Conservation (phyloP, 2,329 filamentous ascomycete genomes). For the Aspergillus sp. region DNA sequence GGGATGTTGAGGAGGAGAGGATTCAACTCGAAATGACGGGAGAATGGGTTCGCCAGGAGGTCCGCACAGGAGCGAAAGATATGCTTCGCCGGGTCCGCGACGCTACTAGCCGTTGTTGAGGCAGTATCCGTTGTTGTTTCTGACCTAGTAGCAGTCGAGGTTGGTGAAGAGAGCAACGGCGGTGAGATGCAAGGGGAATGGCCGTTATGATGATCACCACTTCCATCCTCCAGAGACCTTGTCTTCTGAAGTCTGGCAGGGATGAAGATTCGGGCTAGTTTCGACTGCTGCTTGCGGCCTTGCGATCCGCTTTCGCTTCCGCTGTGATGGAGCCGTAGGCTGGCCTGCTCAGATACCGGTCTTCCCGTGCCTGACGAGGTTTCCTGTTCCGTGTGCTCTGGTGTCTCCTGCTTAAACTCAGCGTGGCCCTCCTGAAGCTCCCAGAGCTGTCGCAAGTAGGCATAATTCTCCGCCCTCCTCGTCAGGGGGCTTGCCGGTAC, state of each 20-base stretch:
- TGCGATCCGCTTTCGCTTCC: constrained; percentile 4
- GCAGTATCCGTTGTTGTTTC: not conserved
- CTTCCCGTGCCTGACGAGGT: not conserved
- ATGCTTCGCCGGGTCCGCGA: constrained; percentile 3
- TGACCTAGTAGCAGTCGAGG: too few species aligned
- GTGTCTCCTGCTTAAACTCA: not conserved
- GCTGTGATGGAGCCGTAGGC: not conserved
- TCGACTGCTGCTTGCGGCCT: not conserved
- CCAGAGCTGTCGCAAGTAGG: constrained; percentile 10
- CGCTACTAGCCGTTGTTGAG: not conserved
- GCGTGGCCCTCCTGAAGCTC: not conserved
- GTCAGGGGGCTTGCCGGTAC: constrained; percentile 4
- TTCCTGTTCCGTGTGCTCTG: not conserved
- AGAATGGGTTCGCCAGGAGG: constrained; percentile 6
- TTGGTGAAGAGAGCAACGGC: not conserved
- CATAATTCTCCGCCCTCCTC: constrained; percentile 5
- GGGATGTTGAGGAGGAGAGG: constrained; percentile 6
- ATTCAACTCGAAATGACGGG: constrained; percentile 5
- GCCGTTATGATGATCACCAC: not conserved
- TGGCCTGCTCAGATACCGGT: constrained; percentile 2
- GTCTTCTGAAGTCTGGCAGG: not conserved
- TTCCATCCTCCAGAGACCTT: constrained; percentile 2
- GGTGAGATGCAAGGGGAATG: not conserved
- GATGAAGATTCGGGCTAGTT: constrained; percentile 9
- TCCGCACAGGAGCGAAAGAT: constrained; percentile 1